These are phyloP conservation scores for Didymella sp. DNA, from an alignment of 2,329 filamentous ascomycete genomes.

Conservation along the genomic window DNA sequence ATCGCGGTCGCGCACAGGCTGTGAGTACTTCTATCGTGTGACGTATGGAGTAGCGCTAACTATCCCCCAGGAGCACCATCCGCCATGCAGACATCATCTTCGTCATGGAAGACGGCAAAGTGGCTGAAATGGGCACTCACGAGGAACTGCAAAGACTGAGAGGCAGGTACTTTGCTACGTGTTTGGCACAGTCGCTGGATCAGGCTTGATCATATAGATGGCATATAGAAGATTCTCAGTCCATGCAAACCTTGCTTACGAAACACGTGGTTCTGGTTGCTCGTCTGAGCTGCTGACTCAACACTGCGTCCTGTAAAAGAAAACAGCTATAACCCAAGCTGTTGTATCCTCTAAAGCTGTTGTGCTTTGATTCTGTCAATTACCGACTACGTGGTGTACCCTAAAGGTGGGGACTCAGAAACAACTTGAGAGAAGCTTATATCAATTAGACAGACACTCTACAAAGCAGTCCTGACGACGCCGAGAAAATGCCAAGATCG, in stretches of 20 bases:
- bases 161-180: slow-evolving; percentile 19
- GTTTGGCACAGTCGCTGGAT: slow-evolving; percentile 13
- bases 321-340: too few species aligned
- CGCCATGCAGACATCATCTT: slow-evolving; percentile 50
- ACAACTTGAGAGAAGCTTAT: too few species aligned
- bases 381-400: too few species aligned
- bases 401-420: too few species aligned
- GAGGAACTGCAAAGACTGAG: slow-evolving; percentile 30
- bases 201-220: not conserved
- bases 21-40: slow-evolving; percentile 51
- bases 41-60: not conserved
- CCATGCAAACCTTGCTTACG: not conserved
- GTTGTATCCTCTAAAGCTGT: too few species aligned
- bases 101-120: slow-evolving; percentile 49
- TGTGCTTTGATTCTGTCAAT: too few species aligned
- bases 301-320: too few species aligned
- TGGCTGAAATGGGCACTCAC: slow-evolving; percentile 51
- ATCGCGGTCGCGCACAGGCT: slow-evolving; percentile 54
- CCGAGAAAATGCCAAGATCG: too few species aligned
- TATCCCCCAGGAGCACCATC: slow-evolving; percentile 40
- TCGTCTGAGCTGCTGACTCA: not conserved
- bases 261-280: not conserved
- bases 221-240: not conserved
- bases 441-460: too few species aligned
- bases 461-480: too few species aligned